Conservation (phyloP, 2,329 filamentous ascomycete genomes). For the Fusarium veterinarium region DNA sequence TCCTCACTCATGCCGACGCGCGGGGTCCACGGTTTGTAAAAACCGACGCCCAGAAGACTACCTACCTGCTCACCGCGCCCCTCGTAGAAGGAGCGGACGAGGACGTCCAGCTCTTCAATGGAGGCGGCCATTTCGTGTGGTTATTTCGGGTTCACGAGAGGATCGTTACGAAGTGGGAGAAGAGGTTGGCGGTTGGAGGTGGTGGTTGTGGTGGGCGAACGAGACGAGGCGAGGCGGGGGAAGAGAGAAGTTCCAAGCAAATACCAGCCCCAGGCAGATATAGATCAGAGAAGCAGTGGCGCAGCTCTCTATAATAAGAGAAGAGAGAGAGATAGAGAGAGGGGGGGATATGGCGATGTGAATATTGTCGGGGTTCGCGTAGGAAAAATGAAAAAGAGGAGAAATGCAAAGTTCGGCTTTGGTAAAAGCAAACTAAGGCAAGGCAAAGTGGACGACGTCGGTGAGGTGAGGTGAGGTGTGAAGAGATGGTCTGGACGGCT, state of each 20-base stretch:
- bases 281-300: slow-evolving; percentile 32
- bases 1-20: slow-evolving; percentile 27
- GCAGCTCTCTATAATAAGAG: slow-evolving; percentile 28
- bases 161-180: slow-evolving; percentile 44
- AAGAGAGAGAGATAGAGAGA: neutral
- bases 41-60: slow-evolving; percentile 17
- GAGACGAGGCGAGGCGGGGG: slow-evolving; percentile 42
- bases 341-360: neutral
- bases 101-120: slow-evolving; percentile 95
- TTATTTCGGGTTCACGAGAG: slow-evolving; percentile 38
- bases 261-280: slow-evolving; percentile 42
- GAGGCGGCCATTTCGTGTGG: slow-evolving; percentile 70
- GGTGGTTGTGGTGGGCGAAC: slow-evolving; percentile 40
- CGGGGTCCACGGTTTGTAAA: slow-evolving; percentile 37
- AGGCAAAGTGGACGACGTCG: slow-evolving; percentile 43
- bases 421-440: slow-evolving; percentile 31
- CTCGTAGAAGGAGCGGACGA: slow-evolving; percentile 97
- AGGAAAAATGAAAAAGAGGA: slow-evolving; percentile 39
- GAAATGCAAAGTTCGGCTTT: slow-evolving; percentile 38
- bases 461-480: slow-evolving; percentile 44
- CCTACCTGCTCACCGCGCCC: slow-evolving; percentile 91
- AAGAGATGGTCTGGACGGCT: slow-evolving; percentile 30
- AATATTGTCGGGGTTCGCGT: slow-evolving; percentile 14
- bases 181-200: slow-evolving; percentile 33
- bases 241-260: slow-evolving; percentile 44